Percentiles rank a stretch among this genome's conserved stretches.
phyloP scores from a whole-genome alignment of 1,284 basidiomycete genomes.

The Xanthoconium separans region DNA sequence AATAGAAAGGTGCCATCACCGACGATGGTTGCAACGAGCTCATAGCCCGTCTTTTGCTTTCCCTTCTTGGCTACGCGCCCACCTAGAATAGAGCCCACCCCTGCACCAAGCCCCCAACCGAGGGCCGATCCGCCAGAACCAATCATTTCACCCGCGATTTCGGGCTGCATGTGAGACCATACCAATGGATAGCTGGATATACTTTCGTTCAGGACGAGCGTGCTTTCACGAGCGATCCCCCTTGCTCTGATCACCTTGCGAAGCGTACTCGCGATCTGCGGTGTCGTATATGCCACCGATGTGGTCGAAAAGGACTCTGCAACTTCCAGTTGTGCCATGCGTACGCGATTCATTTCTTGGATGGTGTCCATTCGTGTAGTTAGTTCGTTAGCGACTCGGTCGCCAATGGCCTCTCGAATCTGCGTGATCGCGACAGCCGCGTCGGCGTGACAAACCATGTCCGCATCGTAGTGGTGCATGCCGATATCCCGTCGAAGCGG shows the following conservation, averaged over 20 bases:
- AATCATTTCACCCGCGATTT: constrained; percentile 49
- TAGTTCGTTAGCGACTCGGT: constrained; percentile 10
- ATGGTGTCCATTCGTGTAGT: constrained; percentile 9
- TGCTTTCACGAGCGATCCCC: constrained; percentile 27
- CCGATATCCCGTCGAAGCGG: constrained; percentile 56
- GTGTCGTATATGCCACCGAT: constrained; percentile 39
- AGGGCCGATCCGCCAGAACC: constrained; percentile 59
- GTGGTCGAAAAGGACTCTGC: constrained; percentile 20
- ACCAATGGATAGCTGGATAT: constrained; percentile 55
- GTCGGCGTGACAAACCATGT: constrained; percentile 58
- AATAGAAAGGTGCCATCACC: constrained; percentile 72
- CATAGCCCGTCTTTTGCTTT: constrained; percentile 33
- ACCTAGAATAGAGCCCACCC: constrained; percentile 56
- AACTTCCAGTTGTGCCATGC: constrained; percentile 23
- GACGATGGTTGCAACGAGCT: constrained; percentile 57
- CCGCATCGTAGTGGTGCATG: constrained; percentile 55
- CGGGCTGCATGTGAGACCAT: constrained; percentile 59
- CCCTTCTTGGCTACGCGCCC: constrained; percentile 32
- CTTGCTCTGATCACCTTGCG: constrained; percentile 38
- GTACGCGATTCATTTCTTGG: constrained; percentile 24
- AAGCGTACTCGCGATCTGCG: constrained; percentile 51
- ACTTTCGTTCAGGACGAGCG: constrained; percentile 60
- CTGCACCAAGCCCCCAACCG: constrained; percentile 66
- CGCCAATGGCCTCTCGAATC: constrained; percentile 38
- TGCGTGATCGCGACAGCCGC: constrained; percentile 51